These are phyloP conservation scores for Vicia faba DNA, from an alignment of 306 rosid genomes.

Conservation along the genomic window DNA sequence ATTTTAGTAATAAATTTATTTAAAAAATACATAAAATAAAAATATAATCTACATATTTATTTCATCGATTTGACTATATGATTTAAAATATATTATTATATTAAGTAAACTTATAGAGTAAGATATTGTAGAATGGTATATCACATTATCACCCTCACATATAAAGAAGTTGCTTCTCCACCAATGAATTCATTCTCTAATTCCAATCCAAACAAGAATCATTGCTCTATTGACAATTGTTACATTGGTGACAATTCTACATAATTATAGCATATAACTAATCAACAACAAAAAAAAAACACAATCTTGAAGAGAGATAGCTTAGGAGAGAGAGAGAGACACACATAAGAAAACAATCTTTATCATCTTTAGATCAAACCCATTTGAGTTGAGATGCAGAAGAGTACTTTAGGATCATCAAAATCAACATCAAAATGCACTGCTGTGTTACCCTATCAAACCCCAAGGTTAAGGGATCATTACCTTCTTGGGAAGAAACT, in stretches of 20 bases:
- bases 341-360: constrained; percentile 2
- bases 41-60: constrained; percentile 3
- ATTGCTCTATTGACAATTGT: constrained; percentile 28
- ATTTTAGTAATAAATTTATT: neutral
- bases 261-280: constrained; percentile 15
- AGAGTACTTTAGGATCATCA: constrained; percentile 40
- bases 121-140: neutral
- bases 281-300: neutral
- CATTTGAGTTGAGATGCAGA: constrained; percentile 47
- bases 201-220: constrained; percentile 25
- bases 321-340: constrained; percentile 2
- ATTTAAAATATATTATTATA: neutral
- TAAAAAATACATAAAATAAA: neutral
- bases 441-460: constrained; percentile 68
- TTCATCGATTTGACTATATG: neutral
- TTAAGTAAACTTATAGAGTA: neutral
- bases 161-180: constrained; percentile 27
- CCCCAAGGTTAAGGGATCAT: constrained; percentile 70
- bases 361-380: constrained; percentile 14
- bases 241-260: constrained; percentile 10
- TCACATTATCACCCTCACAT: neutral
- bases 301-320: neutral
- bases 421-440: constrained; percentile 40
- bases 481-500: constrained; percentile 82
- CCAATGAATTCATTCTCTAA: constrained; percentile 29